These are phyloP conservation scores for Tritrichomonas musculus DNA, from an alignment of 208 protist genomes.

Conservation along the genomic window DNA sequence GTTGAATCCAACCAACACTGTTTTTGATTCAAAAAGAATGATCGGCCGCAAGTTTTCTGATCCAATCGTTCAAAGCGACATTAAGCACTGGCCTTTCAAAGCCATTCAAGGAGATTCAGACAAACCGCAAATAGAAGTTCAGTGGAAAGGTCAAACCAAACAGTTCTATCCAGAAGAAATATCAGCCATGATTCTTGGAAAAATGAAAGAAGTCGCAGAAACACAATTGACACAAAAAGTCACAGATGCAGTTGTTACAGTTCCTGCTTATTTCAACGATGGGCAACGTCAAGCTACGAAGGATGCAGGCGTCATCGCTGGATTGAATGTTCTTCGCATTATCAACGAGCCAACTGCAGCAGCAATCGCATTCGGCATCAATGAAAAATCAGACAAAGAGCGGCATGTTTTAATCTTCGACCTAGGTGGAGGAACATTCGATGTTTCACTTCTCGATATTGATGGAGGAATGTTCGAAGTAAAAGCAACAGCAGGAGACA, in stretches of 20 bases:
- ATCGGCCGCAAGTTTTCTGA: slow-evolving; percentile 73
- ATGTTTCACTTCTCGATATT: slow-evolving; percentile 91
- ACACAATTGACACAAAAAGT: slow-evolving; percentile 74
- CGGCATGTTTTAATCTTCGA: neutral
- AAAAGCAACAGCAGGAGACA: slow-evolving; percentile 85
- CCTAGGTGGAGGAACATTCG: slow-evolving; percentile 89
- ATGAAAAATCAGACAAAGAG: slow-evolving; percentile 55
- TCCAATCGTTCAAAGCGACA: slow-evolving; percentile 76
- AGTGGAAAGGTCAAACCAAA: neutral
- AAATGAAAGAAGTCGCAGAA: slow-evolving; percentile 90
- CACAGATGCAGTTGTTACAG: slow-evolving; percentile 83
- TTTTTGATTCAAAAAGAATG: slow-evolving; percentile 82
- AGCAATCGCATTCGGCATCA: slow-evolving; percentile 61
- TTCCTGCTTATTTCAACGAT: slow-evolving; percentile 97
- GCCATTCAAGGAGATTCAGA: slow-evolving; percentile 67
- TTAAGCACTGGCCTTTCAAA: slow-evolving; percentile 81
- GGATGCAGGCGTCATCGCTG: slow-evolving; percentile 89
- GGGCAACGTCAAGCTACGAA: slow-evolving; percentile 90
- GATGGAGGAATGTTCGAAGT: slow-evolving; percentile 82
- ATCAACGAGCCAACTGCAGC: slow-evolving; percentile 69
- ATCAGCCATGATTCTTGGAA: slow-evolving; percentile 82
- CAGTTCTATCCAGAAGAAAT: slow-evolving; percentile 87
- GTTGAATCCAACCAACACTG: slow-evolving; percentile 66
- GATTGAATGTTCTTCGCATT: slow-evolving; percentile 84
- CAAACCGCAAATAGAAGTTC: slow-evolving; percentile 74